phyloP scores from a whole-genome alignment of 352 stramenopile genomes.

The Phytophthora megakarya region DNA sequence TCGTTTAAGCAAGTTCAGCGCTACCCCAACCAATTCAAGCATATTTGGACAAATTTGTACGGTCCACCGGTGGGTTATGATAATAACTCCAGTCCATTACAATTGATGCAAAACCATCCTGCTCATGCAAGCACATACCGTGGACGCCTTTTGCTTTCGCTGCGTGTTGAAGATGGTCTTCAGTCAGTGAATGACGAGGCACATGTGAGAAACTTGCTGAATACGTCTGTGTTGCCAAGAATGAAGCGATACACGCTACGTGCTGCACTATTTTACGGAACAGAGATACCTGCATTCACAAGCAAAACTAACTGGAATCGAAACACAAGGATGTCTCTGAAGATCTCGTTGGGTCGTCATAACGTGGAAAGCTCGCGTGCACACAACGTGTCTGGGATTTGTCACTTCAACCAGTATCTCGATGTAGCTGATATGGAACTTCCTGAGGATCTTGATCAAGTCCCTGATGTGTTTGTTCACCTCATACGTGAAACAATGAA shows the following conservation, averaged over 20 bases:
- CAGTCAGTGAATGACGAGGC: slow-evolving; percentile 73
- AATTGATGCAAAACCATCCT: slow-evolving; percentile 71
- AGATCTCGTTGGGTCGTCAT: slow-evolving; percentile 69
- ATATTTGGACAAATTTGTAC: slow-evolving; percentile 85
- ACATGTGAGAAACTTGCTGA: slow-evolving; percentile 69
- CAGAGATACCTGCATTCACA: slow-evolving; percentile 78
- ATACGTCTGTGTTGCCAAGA: slow-evolving; percentile 35
- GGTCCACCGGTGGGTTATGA: slow-evolving; percentile 72
- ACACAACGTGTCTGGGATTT: slow-evolving; percentile 76
- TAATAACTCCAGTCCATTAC: slow-evolving; percentile 35
- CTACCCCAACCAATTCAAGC: slow-evolving; percentile 58
- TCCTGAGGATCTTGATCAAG: slow-evolving; percentile 69
- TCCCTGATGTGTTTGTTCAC: slow-evolving; percentile 84
- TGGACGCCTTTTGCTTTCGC: slow-evolving; percentile 66
- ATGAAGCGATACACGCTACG: slow-evolving; percentile 70
- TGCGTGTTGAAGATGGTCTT: slow-evolving; percentile 67
- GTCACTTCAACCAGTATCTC: slow-evolving; percentile 82
- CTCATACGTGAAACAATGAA: slow-evolving; percentile 64
- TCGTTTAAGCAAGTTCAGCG: slow-evolving; percentile 76
- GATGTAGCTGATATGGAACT: slow-evolving; percentile 60
- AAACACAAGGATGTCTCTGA: slow-evolving; percentile 78
- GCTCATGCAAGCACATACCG: slow-evolving; percentile 77
- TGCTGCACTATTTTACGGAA: slow-evolving; percentile 71
- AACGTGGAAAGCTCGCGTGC: slow-evolving; percentile 54
- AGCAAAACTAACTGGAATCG: slow-evolving; percentile 72